A percentile compares a stretch with the other conserved stretches of the same genome.
These are phyloP conservation scores for Hanseniaspora singularis DNA, from an alignment of 805 yeast species.

Conservation along the genomic window DNA sequence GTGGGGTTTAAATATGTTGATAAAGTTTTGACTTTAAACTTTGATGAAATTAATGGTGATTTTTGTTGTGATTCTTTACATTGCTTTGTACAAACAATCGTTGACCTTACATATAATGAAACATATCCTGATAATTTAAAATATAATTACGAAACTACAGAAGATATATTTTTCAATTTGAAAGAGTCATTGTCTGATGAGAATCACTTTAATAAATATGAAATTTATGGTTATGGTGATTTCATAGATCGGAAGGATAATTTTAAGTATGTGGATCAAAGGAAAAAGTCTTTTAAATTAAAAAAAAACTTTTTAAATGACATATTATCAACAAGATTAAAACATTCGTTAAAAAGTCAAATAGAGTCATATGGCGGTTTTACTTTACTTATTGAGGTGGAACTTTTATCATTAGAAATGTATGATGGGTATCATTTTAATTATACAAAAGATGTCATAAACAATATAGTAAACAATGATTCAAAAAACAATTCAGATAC, in stretches of 20 bases:
- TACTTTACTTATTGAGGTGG: neutral
- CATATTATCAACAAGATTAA: too few species aligned
- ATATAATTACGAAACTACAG: slow-evolving; percentile 31
- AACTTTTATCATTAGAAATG: slow-evolving; percentile 33
- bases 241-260: slow-evolving; percentile 30
- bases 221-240: neutral
- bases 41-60: slow-evolving; percentile 40
- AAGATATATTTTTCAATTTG: slow-evolving; percentile 29
- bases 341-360: too few species aligned
- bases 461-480: slow-evolving; percentile 50
- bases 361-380: too few species aligned
- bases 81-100: slow-evolving; percentile 51
- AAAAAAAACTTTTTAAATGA: slow-evolving; percentile 13
- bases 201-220: slow-evolving; percentile 20
- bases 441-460: slow-evolving; percentile 55
- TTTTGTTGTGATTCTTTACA: slow-evolving; percentile 79
- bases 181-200: slow-evolving; percentile 32
- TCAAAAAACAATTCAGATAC: slow-evolving; percentile 29
- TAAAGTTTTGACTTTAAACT: slow-evolving; percentile 19
- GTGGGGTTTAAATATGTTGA: neutral
- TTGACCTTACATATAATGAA: slow-evolving; percentile 62
- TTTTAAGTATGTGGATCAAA: slow-evolving; percentile 26
- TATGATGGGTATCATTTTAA: slow-evolving; percentile 93
- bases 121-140: slow-evolving; percentile 48
- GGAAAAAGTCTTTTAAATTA: slow-evolving; percentile 11